Evolutionary conservation across 257 asterid genomes (phyloP), one percentile per base, ranked within the genome.

Genomic region (Capsicum rhomboideum): DNA sequence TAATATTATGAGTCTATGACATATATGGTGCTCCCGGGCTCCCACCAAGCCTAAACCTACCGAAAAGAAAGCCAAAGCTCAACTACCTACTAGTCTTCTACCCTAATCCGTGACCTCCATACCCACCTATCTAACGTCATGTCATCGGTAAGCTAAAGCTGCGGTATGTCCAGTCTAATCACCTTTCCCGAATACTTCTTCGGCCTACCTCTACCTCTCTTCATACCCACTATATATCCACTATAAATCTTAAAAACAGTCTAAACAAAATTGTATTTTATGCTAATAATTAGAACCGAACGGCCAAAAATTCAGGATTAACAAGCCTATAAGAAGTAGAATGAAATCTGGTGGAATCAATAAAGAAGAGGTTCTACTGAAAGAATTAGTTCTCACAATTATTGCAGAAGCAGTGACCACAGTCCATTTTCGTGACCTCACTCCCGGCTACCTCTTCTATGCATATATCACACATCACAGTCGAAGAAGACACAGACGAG

Each of bases 351-450:
- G 37, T 46, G 21, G 23, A 46, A 46, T 13, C 23, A 74, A 49
- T 50, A 8, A 75, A 16, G 16, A 49, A 29, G 49, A 6, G 16
- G 63, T 28, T 26, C 17, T 14, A 77, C 63, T 8, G 44, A 77
- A 74, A 37, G 59, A 82, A 84, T 68, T 83, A 50, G 86, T 83
- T 86, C 98, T 93, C 87, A 97, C 99, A 97, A 74, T 52, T 87
- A 89, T 93, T 93, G 94, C 99, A 97, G 87, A 97, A 97, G 88
- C 90, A 90, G 90, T 97, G 99, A 63, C 98, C 98, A 84, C 98
- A 97, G 83, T 93, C 99, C 99, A 95, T 93, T 86, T 80, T 87
- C 31, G 97, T 97, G 83, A 83, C 84, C 83, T 90, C 91, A 68
- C 86, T 87, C 75, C 89, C 91, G 7, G 90, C 91, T 63, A 93